A percentile compares a stretch with the other conserved stretches of the same genome.
Evolutionary conservation across 1,139 yeast species (phyloP).

Genomic region (Yamadazyma sp.): DNA sequence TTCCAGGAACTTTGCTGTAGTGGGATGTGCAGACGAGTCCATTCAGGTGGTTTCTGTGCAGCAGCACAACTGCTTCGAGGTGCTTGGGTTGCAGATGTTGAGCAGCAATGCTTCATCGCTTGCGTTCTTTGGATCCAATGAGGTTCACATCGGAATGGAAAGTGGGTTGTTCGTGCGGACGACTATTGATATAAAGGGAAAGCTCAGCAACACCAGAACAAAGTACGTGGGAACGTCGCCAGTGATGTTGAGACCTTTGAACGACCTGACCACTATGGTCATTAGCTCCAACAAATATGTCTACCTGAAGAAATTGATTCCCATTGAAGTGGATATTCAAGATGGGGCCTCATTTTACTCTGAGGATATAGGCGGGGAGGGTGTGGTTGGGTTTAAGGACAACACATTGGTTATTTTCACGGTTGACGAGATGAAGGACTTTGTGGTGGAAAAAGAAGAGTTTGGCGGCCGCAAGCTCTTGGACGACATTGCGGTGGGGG

Average conservation of each 20-base stretch:
- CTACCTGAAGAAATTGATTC: conserved; percentile 32
- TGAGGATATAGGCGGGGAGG: conserved; percentile 59
- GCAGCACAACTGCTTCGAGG: conserved; percentile 60
- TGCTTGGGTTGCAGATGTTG: conserved; percentile 65
- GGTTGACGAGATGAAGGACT: conserved; percentile 50
- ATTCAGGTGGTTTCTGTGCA: conserved; percentile 69
- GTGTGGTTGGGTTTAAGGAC: conserved; percentile 64
- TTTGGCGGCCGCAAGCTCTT: conserved; percentile 12
- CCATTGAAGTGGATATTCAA: conserved; percentile 33
- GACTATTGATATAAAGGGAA: conserved; percentile 51
- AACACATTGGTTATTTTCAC: conserved; percentile 59
- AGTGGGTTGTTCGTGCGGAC: conserved; percentile 80
- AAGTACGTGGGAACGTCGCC: conserved; percentile 73
- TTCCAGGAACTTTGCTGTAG: conserved; percentile 56
- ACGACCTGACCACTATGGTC: conserved; percentile 33
- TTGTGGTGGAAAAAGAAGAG: conserved; percentile 23
- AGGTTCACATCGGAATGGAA: conserved; percentile 73
- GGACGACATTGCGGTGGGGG: conserved; percentile 36
- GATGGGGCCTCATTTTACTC: conserved; percentile 56
- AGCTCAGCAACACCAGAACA: conserved; percentile 64
- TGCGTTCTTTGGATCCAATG: conserved; percentile 27
- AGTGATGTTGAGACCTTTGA: conserved; percentile 45
- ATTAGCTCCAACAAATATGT: conserved; percentile 46
- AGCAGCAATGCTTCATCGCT: conserved; percentile 58
- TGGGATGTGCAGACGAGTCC: conserved; percentile 73